Percentiles rank a stretch among this genome's conserved stretches.
Conservation (phyloP, 441 rosid genomes). For the Biscutella auriculata region DNA sequence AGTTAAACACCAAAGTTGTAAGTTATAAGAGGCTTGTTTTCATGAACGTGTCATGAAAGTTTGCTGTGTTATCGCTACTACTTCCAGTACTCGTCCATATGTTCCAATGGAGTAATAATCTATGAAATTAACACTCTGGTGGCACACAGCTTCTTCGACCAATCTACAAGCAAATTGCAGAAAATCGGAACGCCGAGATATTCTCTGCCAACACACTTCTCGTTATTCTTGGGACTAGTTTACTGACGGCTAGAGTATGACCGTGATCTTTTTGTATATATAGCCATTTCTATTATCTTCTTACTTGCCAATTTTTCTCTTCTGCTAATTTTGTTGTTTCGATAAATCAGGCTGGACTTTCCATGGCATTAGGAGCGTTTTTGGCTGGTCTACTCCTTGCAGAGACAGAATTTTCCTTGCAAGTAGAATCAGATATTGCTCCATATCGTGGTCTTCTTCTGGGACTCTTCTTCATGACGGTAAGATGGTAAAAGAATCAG, state of each 20-base stretch:
- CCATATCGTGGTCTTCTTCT: conserved; percentile 93
- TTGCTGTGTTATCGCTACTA: neutral
- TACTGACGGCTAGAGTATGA: conserved; percentile 94
- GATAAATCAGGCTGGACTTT: conserved; percentile 86
- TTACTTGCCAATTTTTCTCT: neutral
- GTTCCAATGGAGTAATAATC: neutral
- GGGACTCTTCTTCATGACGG: conserved; percentile 99
- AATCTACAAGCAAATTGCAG: conserved; percentile 93
- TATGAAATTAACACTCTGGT: neutral
- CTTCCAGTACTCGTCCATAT: conserved; percentile 1
- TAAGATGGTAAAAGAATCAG: conserved; percentile 19
- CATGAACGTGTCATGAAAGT: neutral
- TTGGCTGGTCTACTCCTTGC: conserved; percentile 97
- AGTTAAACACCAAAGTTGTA: conserved; percentile 1
- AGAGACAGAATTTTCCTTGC: conserved; percentile 96
- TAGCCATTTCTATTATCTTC: neutral
- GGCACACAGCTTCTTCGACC: conserved; percentile 88
- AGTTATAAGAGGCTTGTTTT: conserved; percentile 3
- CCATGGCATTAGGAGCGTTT: conserved; percentile 98
- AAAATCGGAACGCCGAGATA: conserved; percentile 96
- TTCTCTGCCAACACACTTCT: conserved; percentile 96
- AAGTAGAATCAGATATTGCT: conserved; percentile 99
- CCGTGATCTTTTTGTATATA: conserved; percentile 14
- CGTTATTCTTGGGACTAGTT: conserved; percentile 95
- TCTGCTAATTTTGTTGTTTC: conserved; percentile 8